Percentiles rank a stretch among this genome's conserved stretches.
phyloP scores from a whole-genome alignment of 768 basidiomycete genomes.

The Hypholoma fasciculare region DNA sequence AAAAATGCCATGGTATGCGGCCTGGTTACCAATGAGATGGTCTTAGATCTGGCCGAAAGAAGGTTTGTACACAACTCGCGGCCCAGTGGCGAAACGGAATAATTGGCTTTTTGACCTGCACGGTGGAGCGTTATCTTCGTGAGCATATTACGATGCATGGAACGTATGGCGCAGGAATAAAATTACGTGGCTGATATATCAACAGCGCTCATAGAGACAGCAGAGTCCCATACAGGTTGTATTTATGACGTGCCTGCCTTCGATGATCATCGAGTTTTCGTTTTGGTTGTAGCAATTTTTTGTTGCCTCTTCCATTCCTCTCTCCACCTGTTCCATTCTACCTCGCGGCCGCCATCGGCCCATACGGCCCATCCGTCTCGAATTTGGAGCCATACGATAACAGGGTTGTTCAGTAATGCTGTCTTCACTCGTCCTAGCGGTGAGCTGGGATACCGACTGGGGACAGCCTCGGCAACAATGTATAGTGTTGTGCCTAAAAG shows the following conservation, averaged over 20 bases:
- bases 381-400: constrained; percentile 66
- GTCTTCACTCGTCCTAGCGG: constrained; percentile 49
- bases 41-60: too few species aligned
- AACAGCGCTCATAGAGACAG: neutral
- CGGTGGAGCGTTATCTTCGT: too few species aligned
- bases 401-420: constrained; percentile 52
- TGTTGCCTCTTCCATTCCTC: constrained; percentile 49
- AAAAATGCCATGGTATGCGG: neutral
- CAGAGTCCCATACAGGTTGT: too few species aligned
- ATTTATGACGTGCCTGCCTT: neutral
- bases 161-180: neutral
- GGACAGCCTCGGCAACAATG: constrained; percentile 55
- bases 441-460: constrained; percentile 52
- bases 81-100: too few species aligned
- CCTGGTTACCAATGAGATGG: neutral
- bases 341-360: constrained; percentile 75
- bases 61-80: too few species aligned
- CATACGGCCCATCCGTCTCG: constrained; percentile 85
- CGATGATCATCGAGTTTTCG: constrained; percentile 16
- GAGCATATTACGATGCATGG: too few species aligned
- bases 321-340: constrained; percentile 71
- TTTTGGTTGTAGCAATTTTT: constrained; percentile 9
- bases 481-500: constrained; percentile 57
- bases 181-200: neutral
- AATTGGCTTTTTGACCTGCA: too few species aligned